These are phyloP conservation scores for Cucumis cinereus DNA, from an alignment of 306 rosid genomes.

Conservation along the genomic window DNA sequence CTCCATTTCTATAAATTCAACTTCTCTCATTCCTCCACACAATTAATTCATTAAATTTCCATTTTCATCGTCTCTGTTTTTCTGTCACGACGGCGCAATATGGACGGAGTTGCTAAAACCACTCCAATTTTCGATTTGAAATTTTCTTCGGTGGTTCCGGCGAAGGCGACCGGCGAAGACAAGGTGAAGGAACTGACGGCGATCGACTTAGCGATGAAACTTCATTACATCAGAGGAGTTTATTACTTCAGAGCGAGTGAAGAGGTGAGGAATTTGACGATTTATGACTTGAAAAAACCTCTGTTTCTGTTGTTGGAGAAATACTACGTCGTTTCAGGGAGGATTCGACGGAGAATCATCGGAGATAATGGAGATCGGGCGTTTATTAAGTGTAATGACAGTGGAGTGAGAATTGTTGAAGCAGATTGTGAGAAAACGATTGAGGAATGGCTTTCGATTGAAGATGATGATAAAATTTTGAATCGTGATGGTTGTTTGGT, in stretches of 20 bases:
- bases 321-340: slow-evolving; percentile 37
- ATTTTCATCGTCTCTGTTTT: no score
- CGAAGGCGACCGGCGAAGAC: slow-evolving; percentile 22
- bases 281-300: slow-evolving; percentile 38
- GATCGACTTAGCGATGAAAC: slow-evolving; percentile 59
- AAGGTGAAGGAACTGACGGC: slow-evolving; percentile 22
- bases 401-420: slow-evolving; percentile 60
- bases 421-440: slow-evolving; percentile 29
- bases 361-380: slow-evolving; percentile 24
- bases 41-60: no score
- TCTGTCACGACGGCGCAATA: no score
- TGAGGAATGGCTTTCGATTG: slow-evolving; percentile 28
- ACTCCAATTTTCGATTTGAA: neutral
- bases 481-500: slow-evolving; percentile 17
- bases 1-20: neutral
- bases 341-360: slow-evolving; percentile 33
- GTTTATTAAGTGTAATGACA: slow-evolving; percentile 61
- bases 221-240: slow-evolving; percentile 53
- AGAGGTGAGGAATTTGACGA: slow-evolving; percentile 30
- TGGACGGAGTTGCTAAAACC: no score
- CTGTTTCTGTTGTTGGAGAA: slow-evolving; percentile 39
- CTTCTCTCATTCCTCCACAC: neutral
- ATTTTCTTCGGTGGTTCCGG: slow-evolving; percentile 69
- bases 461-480: slow-evolving; percentile 3
- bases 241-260: slow-evolving; percentile 34